Evolutionary conservation across 2,329 filamentous ascomycete genomes (phyloP), one percentile per base, ranked within the genome.

Genomic region (Trichocomaceae sp.): DNA sequence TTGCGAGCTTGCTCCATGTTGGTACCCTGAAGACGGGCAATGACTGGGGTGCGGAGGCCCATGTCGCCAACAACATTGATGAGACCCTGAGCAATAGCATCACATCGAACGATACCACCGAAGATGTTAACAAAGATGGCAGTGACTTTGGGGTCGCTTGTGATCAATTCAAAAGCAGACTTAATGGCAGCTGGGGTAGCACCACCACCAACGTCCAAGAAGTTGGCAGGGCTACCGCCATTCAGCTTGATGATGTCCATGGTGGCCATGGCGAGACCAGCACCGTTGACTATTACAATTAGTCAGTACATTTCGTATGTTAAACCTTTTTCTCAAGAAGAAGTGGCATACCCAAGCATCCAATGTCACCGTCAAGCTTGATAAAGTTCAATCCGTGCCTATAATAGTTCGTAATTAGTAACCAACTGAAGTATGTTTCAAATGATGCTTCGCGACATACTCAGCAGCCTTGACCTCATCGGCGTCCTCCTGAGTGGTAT

Each of bases 241-340:
- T 97, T 99, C 61, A 99, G 84, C 85, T 99, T 97, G 83, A 99
- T 99, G 75, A 99, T 97, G 76, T 99, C 93, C 93, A 99, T 99
- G 73, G 93, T 99, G 61, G 93, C 93, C 93, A 99, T 99, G 77
- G 93, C 93, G 63, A 99, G 87, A 79, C 93, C 93, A 68, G 93
- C 93, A 73, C 93, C 93, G 79, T 99, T 99, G 79, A 99, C 93
- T 65, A 61, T 19, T 17, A 6, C 56, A 15, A 50, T 22, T 13
- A 54, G 17, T 48, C 35, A 57, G 48, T 47, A 57, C 55, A 44
- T 17, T 12, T 26, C 9, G 17, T 13, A 42, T 12, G 8, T 42
- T 42, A 12, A 4, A 12, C n/a, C 13, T 35, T 26, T 31, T 31
- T 15, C 13, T 23, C 23, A 26, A 50, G 31, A 8, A 37, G 17